Evolutionary conservation across 2,329 filamentous ascomycete genomes (phyloP).

Genomic region (Tolypocladium paradoxum): DNA sequence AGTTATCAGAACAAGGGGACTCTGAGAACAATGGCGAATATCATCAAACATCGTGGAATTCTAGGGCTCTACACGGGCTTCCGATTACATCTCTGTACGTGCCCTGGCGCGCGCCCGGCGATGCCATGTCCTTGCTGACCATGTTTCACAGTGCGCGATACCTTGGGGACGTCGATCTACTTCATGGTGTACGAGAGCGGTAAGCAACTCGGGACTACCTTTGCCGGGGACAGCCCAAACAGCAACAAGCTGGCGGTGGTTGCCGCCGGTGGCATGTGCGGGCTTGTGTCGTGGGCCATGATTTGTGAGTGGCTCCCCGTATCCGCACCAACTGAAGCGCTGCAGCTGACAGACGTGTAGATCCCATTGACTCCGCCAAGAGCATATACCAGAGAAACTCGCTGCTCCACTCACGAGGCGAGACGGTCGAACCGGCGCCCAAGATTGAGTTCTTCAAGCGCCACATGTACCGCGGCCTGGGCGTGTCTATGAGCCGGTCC

Average conservation of each 20-base stretch:
- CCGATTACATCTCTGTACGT: slow-evolving; percentile 64
- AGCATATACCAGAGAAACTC: slow-evolving; percentile 78
- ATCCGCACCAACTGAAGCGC: neutral
- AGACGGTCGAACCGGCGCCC: slow-evolving; percentile 52
- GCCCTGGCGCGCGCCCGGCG: neutral
- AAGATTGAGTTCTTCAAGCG: slow-evolving; percentile 69
- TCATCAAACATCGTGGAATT: slow-evolving; percentile 63
- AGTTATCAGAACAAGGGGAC: slow-evolving; percentile 74
- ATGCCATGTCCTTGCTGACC: slow-evolving; percentile 4
- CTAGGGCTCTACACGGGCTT: slow-evolving; percentile 72
- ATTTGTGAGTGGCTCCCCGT: slow-evolving; percentile 43
- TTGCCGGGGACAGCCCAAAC: slow-evolving; percentile 59
- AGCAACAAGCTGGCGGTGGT: slow-evolving; percentile 72
- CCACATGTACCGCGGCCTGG: slow-evolving; percentile 73
- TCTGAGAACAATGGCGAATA: slow-evolving; percentile 63
- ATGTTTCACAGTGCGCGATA: slow-evolving; percentile 56
- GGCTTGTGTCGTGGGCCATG: slow-evolving; percentile 72
- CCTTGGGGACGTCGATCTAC: slow-evolving; percentile 73
- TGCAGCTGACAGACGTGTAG: slow-evolving; percentile 19
- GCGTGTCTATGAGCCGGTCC: slow-evolving; percentile 73
- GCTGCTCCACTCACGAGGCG: slow-evolving; percentile 56
- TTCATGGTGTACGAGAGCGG: slow-evolving; percentile 84
- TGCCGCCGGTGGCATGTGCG: slow-evolving; percentile 68
- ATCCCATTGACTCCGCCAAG: slow-evolving; percentile 72
- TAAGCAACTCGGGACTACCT: slow-evolving; percentile 70